These are phyloP conservation scores for Ophiocordyceps robertsii DNA, from an alignment of 2,329 filamentous ascomycete genomes.

Conservation along the genomic window DNA sequence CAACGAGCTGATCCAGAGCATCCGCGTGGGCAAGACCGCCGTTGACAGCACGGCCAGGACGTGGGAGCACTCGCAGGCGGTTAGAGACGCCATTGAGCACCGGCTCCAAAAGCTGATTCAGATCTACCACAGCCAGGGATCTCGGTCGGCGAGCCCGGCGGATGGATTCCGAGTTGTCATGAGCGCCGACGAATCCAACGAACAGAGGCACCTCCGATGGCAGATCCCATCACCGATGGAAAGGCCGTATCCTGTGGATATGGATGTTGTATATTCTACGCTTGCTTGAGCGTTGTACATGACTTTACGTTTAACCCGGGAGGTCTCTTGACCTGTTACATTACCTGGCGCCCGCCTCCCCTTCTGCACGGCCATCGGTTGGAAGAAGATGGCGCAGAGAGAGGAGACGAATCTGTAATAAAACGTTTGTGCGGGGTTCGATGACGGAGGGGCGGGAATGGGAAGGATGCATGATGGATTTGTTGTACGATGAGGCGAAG, in stretches of 20 bases:
- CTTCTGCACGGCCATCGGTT: not conserved
- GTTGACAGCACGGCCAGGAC: slow-evolving; percentile 41
- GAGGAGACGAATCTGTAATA: too few relatives aligned
- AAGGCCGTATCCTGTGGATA: slow-evolving; percentile 19
- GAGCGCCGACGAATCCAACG: slow-evolving; percentile 12
- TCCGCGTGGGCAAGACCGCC: slow-evolving; percentile 37
- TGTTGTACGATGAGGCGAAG: not conserved
- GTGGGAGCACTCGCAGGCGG: slow-evolving; percentile 44
- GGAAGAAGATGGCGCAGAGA: not conserved
- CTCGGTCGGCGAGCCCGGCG: slow-evolving; percentile 11
- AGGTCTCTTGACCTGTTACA: not conserved
- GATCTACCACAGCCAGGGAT: slow-evolving; percentile 17
- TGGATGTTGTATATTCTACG: slow-evolving; percentile 22
- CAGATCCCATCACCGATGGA: slow-evolving; percentile 22
- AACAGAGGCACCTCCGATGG: slow-evolving; percentile 17
- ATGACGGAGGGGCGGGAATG: too few relatives aligned
- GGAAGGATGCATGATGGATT: not conserved
- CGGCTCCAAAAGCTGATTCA: slow-evolving; percentile 20
- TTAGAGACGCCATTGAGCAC: slow-evolving; percentile 32
- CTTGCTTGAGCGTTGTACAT: slow-evolving; percentile 8
- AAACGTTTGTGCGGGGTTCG: too few relatives aligned
- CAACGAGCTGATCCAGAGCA: slow-evolving; percentile 35
- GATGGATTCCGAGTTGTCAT: slow-evolving; percentile 18
- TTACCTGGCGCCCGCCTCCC: too few relatives aligned
- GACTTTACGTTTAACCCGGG: not conserved